A percentile compares a stretch with the other conserved stretches of the same genome.
phyloP scores from a whole-genome alignment of 495 filamentous ascomycete genomes.

The Xylaria telfairii region DNA sequence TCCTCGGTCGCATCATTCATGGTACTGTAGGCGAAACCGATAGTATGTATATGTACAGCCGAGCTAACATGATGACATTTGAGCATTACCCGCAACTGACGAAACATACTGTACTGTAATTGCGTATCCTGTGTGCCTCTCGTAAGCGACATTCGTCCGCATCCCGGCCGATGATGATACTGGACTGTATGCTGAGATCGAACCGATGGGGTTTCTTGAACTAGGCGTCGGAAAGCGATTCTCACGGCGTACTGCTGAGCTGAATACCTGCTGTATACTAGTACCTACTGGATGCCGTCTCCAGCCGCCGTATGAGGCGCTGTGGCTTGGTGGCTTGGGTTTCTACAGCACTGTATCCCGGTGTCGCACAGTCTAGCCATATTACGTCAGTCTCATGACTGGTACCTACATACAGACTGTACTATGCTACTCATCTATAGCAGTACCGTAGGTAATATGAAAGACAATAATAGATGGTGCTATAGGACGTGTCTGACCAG shows the following conservation, averaged over 20 bases:
- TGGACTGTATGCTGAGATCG: too few species aligned
- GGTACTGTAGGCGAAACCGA: not conserved
- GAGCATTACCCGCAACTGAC: not conserved
- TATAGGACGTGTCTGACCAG: not conserved
- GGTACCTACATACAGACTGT: too few species aligned
- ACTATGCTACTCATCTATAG: too few species aligned
- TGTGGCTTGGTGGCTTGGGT: not conserved
- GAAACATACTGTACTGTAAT: too few species aligned
- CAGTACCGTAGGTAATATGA: not conserved
- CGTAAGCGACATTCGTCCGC: not conserved
- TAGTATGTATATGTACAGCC: too few species aligned
- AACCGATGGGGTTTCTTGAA: not conserved
- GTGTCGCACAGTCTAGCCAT: not conserved
- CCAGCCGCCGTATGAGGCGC: not conserved
- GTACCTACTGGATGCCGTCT: not conserved
- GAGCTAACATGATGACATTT: not conserved
- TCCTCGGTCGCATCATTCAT: not conserved
- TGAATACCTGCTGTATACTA: not conserved
- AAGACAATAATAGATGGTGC: not conserved
- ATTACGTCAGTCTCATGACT: constrained; percentile 12
- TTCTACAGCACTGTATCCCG: not conserved
- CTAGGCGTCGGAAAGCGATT: not conserved
- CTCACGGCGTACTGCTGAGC: not conserved
- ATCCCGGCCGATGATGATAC: constrained; percentile 3
- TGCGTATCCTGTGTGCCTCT: too few species aligned